phyloP scores from a whole-genome alignment of 2,329 filamentous ascomycete species.

The Ascochyta fabae region DNA sequence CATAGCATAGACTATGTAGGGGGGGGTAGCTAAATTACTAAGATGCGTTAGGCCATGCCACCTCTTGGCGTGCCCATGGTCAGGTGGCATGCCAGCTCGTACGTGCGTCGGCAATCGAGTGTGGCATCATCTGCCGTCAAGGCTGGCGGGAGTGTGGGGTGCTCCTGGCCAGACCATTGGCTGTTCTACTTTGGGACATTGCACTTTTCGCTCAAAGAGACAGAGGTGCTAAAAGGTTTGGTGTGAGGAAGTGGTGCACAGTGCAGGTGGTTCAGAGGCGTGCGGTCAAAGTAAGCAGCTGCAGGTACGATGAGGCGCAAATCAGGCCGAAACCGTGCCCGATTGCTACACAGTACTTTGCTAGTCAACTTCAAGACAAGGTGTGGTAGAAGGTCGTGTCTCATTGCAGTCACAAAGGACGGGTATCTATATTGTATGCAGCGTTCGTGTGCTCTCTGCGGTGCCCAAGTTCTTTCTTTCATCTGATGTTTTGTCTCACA shows the following conservation, averaged over 20 bases:
- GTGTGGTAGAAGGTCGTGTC: conserved; percentile 2
- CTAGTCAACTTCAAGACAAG: not conserved
- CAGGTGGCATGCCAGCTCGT: no score
- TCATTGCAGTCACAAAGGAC: conserved; percentile 16
- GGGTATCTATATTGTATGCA: conserved; percentile 15
- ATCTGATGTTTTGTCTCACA: conserved; percentile 21
- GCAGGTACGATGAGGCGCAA: not conserved
- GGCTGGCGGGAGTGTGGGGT: not conserved
- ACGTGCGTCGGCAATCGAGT: conserved; percentile 13
- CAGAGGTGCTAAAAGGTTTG: not conserved
- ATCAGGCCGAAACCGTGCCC: not conserved
- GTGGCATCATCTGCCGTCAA: conserved; percentile 7
- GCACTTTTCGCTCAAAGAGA: no score
- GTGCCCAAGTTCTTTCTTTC: not conserved
- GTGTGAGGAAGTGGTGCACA: not conserved
- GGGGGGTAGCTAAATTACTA: no score
- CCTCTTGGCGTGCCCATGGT: no score
- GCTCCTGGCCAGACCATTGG: not conserved
- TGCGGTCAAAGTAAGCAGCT: not conserved
- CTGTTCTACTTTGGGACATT: not conserved
- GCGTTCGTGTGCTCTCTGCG: not conserved
- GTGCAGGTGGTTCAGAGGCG: not conserved
- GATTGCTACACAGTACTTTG: not conserved
- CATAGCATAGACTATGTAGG: no score
- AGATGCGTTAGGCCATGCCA: no score